Evolutionary conservation across 2,329 filamentous ascomycete species (phyloP), one percentile per base, ranked within the genome.

Genomic region (Paracoccidioides brasiliensis): DNA sequence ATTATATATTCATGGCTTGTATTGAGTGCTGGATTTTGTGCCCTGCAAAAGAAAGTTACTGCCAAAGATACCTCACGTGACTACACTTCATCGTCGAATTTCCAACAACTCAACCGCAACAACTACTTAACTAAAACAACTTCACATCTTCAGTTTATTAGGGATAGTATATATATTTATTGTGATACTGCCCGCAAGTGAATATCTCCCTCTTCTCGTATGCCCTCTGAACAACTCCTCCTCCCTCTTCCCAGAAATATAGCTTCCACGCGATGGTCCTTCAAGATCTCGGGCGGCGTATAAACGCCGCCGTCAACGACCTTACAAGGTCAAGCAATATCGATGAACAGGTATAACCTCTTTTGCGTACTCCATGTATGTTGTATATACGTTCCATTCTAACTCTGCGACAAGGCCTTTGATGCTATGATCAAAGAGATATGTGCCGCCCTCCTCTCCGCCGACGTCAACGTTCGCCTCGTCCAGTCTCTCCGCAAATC

Each of bases 361-460:
- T 51, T 55, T 58, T 52, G 40, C 41, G n/a, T 52, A 38, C 38
- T 3, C 8, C 38, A 14, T 9, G n/a, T 4, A 44, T 35, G 51
- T 53, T 57, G 64, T 52, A 56, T 48, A 49, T 32, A n/a, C 45
- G n/a, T 22, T 7, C 30, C 32, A 55, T 46, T 56, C 57, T 52
- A 14, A 37, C 54, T 49, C 53, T 48, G 8, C 28, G 4, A 35
- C 30, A 35, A 93, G 88, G 90, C 90, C 44, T 97, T 98, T 71
- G 93, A 98, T 77, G 80, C 81, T 65, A 98, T 98, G 93, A 81
- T 98, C 70, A 97, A 97, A 76, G 90, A 97, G 74, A 97, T 98
- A 66, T 95, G 90, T 70, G 83, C 90, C 62, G 93, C 93, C 59
- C 86, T 98, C 22, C 82, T 97, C 67, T 90, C 95, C 78, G 89